Conservation (phyloP, 768 basidiomycete species). For the Leccinellum rugosiceps region DNA sequence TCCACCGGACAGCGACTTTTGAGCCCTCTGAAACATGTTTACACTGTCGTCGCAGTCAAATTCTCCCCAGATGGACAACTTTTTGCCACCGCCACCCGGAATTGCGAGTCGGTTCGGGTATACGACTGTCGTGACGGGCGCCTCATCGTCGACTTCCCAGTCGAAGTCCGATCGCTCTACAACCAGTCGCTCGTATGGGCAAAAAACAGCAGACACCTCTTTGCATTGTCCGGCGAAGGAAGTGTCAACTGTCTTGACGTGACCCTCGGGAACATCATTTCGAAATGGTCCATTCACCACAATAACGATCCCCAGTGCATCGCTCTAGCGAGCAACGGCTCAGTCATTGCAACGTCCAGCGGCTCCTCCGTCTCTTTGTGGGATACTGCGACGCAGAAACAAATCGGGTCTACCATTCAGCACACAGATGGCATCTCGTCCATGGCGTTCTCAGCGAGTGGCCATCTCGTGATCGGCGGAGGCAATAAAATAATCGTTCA, state of each 20-base stretch:
- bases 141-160: not conserved
- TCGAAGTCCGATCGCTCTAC: not conserved
- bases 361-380: not conserved
- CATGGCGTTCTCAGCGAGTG: not conserved
- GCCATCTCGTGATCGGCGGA: not conserved
- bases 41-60: not conserved
- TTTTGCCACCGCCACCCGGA: not conserved
- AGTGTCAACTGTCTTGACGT: not conserved
- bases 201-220: not conserved
- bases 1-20: not conserved
- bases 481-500: not conserved
- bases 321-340: not conserved
- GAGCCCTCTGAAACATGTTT: not conserved
- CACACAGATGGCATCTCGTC: not conserved
- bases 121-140: not conserved
- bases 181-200: not conserved
- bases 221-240: not conserved
- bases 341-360: not conserved
- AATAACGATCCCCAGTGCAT: not conserved
- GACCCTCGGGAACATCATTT: not conserved
- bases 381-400: not conserved
- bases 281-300: not conserved
- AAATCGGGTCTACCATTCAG: not conserved
- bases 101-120: not conserved
- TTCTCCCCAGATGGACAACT: slow-evolving; percentile 10